Percentiles rank a stretch among this genome's conserved stretches.
Evolutionary conservation across 768 basidiomycete genomes (phyloP).

Genomic region (Rhizopogon roseolus): DNA sequence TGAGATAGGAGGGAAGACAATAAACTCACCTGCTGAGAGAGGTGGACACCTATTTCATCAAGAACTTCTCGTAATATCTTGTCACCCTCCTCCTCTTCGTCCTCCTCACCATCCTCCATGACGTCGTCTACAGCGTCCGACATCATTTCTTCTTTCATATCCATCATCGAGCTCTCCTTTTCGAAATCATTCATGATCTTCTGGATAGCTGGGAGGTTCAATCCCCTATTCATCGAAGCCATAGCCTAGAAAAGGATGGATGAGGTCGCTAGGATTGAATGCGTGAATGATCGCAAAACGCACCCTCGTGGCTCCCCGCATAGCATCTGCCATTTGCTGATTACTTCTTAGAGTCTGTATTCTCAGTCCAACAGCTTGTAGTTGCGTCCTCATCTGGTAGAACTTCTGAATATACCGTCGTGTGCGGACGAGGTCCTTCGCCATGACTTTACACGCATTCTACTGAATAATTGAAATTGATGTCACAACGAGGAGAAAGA

Average conservation of each 20-base stretch:
- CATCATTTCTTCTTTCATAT: constrained; percentile 99
- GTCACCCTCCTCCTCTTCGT: constrained; percentile 95
- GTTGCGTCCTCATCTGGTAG: constrained; percentile 97
- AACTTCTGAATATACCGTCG: constrained; percentile 96
- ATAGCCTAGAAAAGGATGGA: constrained; percentile 64
- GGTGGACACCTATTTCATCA: constrained; percentile 92
- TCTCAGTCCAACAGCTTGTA: constrained; percentile 91
- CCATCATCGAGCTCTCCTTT: constrained; percentile 96
- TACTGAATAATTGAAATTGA: constrained; percentile 30
- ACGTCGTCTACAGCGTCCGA: constrained; percentile 96
- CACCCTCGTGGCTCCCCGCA: constrained; percentile 96
- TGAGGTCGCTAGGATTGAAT: not conserved
- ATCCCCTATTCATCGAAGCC: constrained; percentile 94
- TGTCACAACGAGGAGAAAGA: constrained; percentile 1
- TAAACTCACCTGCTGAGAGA: constrained; percentile 72
- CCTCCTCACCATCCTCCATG: constrained; percentile 89
- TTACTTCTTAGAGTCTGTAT: constrained; percentile 97
- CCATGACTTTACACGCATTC: constrained; percentile 99
- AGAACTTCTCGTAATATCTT: constrained; percentile 93
- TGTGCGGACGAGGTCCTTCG: constrained; percentile 96
- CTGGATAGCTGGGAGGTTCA: constrained; percentile 93
- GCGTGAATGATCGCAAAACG: constrained; percentile 23
- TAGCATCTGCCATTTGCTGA: constrained; percentile 99
- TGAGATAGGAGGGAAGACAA: not conserved
- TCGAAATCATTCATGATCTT: constrained; percentile 98